phyloP scores from a whole-genome alignment of 2,329 filamentous ascomycete species.

The Fusarium cyanostomum region DNA sequence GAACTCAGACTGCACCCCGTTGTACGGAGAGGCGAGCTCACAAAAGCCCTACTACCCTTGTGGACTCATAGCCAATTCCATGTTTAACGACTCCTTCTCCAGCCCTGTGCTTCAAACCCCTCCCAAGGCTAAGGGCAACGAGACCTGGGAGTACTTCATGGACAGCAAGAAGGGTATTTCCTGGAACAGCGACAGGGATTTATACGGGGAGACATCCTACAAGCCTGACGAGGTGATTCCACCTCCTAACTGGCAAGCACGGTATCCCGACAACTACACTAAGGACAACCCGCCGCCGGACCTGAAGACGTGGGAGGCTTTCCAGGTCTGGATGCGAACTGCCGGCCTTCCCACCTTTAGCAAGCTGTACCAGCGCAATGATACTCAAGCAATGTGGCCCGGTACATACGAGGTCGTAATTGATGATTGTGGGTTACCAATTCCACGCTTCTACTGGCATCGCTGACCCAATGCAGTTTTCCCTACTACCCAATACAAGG shows the following conservation, averaged over 20 bases:
- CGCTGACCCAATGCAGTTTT: slow-evolving; percentile 69
- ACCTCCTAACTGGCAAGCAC: slow-evolving; percentile 83
- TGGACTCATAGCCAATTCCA: slow-evolving; percentile 93
- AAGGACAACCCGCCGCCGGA: slow-evolving; percentile 72
- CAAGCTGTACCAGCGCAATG: slow-evolving; percentile 89
- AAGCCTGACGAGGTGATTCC: slow-evolving; percentile 73
- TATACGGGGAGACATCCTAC: slow-evolving; percentile 80
- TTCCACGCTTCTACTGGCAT: background rate
- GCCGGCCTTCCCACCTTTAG: slow-evolving; percentile 93
- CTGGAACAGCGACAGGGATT: slow-evolving; percentile 82
- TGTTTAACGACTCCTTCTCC: slow-evolving; percentile 93
- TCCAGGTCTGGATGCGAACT: slow-evolving; percentile 99
- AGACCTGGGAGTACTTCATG: slow-evolving; percentile 74
- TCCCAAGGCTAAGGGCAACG: slow-evolving; percentile 40
- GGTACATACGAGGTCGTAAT: slow-evolving; percentile 84
- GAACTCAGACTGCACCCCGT: slow-evolving; percentile 77
- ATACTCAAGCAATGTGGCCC: slow-evolving; percentile 69
- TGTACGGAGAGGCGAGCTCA: slow-evolving; percentile 62
- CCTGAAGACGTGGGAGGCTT: slow-evolving; percentile 79
- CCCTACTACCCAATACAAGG: slow-evolving; percentile 78
- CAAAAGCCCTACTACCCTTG: slow-evolving; percentile 89
- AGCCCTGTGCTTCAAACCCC: slow-evolving; percentile 70
- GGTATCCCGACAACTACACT: slow-evolving; percentile 77
- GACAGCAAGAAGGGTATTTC: slow-evolving; percentile 78
- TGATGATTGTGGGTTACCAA: slow-evolving; percentile 72